Percentiles rank a stretch among this genome's conserved stretches.
These are phyloP conservation scores for Penicillium hordei DNA, from an alignment of 2,329 filamentous ascomycete genomes.

Conservation along the genomic window DNA sequence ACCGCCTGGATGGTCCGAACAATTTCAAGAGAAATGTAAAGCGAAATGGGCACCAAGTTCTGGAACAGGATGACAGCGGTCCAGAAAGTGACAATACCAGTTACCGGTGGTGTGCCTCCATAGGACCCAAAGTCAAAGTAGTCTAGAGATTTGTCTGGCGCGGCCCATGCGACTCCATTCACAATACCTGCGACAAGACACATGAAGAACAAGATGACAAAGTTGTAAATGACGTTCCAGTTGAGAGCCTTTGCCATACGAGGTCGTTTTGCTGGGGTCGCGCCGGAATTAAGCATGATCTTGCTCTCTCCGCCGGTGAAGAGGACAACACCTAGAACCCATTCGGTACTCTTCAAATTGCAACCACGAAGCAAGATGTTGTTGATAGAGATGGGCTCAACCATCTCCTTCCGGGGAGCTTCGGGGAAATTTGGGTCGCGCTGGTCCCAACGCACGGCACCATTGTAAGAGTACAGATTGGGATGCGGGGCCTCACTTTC, in stretches of 20 bases:
- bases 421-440: slow-evolving; percentile 62
- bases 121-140: slow-evolving; percentile 87
- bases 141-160: slow-evolving; percentile 69
- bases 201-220: slow-evolving; percentile 83
- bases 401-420: slow-evolving; percentile 70
- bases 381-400: slow-evolving; percentile 90
- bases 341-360: slow-evolving; percentile 92
- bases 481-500: slow-evolving; percentile 90
- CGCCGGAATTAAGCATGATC: slow-evolving; percentile 98
- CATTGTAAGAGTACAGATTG: slow-evolving; percentile 94
- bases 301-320: slow-evolving; percentile 97
- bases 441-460: slow-evolving; percentile 84
- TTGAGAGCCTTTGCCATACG: slow-evolving; percentile 91
- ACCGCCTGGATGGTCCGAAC: slow-evolving; percentile 89
- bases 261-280: slow-evolving; percentile 90
- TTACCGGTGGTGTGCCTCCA: slow-evolving; percentile 70
- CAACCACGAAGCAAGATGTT: slow-evolving; percentile 92
- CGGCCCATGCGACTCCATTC: slow-evolving; percentile 78
- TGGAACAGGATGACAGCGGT: slow-evolving; percentile 92
- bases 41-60: slow-evolving; percentile 96
- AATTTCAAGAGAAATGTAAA: slow-evolving; percentile 97
- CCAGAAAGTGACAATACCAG: slow-evolving; percentile 97
- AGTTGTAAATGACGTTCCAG: slow-evolving; percentile 97
- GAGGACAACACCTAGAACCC: slow-evolving; percentile 86
- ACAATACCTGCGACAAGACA: slow-evolving; percentile 83